Percentiles rank a stretch among this genome's conserved stretches.
Conservation (phyloP, 2,329 filamentous ascomycete genomes). For the Colletotrichum endophyticum region DNA sequence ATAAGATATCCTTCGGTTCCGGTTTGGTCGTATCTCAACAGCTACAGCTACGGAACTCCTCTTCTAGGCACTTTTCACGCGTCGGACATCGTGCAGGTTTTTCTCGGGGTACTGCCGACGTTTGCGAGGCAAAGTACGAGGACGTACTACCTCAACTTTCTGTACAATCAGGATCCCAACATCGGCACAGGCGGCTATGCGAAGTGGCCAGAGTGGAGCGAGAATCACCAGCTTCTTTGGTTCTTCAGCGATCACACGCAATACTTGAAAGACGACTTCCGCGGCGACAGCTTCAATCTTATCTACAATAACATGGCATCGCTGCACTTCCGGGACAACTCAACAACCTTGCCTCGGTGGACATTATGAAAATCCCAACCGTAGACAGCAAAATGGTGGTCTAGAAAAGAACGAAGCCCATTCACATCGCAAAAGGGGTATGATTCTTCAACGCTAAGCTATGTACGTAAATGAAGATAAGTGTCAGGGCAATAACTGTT, state of each 20-base stretch:
- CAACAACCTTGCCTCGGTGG: background rate
- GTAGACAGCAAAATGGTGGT: background rate
- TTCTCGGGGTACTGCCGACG: slow-evolving; percentile 68
- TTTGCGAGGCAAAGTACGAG: slow-evolving; percentile 65
- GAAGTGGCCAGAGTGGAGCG: slow-evolving; percentile 48
- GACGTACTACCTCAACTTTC: slow-evolving; percentile 75
- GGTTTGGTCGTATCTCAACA: slow-evolving; percentile 76
- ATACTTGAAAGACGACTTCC: slow-evolving; percentile 42
- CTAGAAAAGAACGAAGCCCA: background rate
- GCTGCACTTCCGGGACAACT: slow-evolving; percentile 1
- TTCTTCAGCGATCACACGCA: slow-evolving; percentile 40
- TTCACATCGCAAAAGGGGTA: background rate
- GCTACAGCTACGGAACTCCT: slow-evolving; percentile 74
- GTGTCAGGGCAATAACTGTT: slow-evolving; percentile 16
- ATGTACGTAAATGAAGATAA: slow-evolving; percentile 11
- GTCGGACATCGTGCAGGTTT: slow-evolving; percentile 72
- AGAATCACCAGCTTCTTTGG: slow-evolving; percentile 54
- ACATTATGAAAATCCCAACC: background rate
- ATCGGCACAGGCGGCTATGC: slow-evolving; percentile 43
- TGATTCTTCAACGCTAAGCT: slow-evolving; percentile 6
- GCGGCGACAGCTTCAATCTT: slow-evolving; percentile 28
- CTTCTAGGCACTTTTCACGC: slow-evolving; percentile 79
- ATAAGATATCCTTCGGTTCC: slow-evolving; percentile 61
- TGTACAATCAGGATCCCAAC: slow-evolving; percentile 76
- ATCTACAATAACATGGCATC: slow-evolving; percentile 22